Evolutionary conservation across 106 monocot species (phyloP).

Genomic region (Dendrobium nobile): DNA sequence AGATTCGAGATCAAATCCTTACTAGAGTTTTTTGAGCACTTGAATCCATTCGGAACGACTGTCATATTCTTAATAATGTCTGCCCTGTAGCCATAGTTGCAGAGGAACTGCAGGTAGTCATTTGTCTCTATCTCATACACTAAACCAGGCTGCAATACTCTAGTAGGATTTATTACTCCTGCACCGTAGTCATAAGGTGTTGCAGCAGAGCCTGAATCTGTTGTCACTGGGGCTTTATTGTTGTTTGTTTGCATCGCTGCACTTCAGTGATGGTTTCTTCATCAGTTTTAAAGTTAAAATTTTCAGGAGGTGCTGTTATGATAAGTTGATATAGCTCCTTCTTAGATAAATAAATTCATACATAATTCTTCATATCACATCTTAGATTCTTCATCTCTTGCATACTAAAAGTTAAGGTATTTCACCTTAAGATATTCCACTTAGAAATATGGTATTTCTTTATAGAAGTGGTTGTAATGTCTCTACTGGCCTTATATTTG

Average conservation of each 20-base stretch:
- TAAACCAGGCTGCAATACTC: constrained; percentile 51
- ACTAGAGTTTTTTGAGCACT: constrained; percentile 54
- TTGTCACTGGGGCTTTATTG: constrained; percentile 22
- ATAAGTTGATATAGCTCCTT: background rate
- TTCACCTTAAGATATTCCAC: too few relatives aligned
- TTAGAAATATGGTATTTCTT: background rate
- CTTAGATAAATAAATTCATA: background rate
- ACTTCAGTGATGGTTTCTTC: background rate
- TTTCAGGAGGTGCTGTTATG: background rate
- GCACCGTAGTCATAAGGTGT: constrained; percentile 70
- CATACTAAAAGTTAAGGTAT: too few relatives aligned
- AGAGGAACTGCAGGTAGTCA: constrained; percentile 66
- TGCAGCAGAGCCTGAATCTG: constrained; percentile 38
- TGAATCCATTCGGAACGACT: constrained; percentile 29
- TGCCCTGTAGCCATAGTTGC: constrained; percentile 69
- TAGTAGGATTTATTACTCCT: constrained; percentile 54
- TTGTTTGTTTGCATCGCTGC: constrained; percentile 45
- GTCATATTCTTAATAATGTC: constrained; percentile 47
- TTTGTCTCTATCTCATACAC: constrained; percentile 43
- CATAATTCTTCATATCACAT: background rate
- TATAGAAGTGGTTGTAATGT: too few relatives aligned
- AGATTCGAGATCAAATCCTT: constrained; percentile 58
- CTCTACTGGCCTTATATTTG: too few relatives aligned
- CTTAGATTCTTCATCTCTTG: too few relatives aligned
- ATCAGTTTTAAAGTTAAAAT: background rate